phyloP scores from a whole-genome alignment of 2,329 filamentous ascomycete genomes.

The Rhynchosporium graminicola region DNA sequence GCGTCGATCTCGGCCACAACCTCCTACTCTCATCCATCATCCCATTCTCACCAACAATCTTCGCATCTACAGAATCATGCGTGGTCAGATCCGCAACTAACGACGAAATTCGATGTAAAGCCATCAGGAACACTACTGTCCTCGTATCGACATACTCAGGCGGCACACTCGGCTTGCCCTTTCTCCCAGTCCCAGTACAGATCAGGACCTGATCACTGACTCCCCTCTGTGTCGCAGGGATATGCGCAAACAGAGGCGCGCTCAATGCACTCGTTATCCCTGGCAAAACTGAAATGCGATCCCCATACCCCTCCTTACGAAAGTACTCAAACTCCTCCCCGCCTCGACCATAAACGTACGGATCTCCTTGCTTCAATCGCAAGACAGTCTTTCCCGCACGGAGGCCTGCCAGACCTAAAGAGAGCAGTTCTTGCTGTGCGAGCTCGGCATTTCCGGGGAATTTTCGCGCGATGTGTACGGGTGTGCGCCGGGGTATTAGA shows the following conservation, averaged over 20 bases:
- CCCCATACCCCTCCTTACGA: constrained; percentile 65
- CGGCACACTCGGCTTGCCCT: constrained; percentile 79
- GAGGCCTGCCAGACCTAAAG: constrained; percentile 71
- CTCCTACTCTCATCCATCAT: constrained; percentile 40
- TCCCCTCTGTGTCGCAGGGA: constrained; percentile 85
- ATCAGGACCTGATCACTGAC: constrained; percentile 91
- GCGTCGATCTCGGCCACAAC: constrained; percentile 74
- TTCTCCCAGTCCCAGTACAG: constrained; percentile 94
- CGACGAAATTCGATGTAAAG: constrained; percentile 77
- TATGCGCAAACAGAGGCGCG: constrained; percentile 83
- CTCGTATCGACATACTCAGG: constrained; percentile 75
- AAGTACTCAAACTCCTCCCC: constrained; percentile 93
- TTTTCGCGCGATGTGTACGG: constrained; percentile 90
- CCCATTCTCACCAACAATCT: constrained; percentile 40
- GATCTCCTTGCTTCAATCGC: constrained; percentile 92
- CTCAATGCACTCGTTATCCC: constrained; percentile 87
- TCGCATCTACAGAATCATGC: constrained; percentile 41
- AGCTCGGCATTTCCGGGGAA: constrained; percentile 96
- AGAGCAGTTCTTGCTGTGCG: constrained; percentile 86
- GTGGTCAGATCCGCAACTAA: constrained; percentile 71
- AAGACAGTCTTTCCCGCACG: constrained; percentile 76
- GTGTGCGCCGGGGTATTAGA: constrained; percentile 85
- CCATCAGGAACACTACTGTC: constrained; percentile 95
- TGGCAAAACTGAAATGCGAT: constrained; percentile 70
- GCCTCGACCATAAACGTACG: constrained; percentile 92